phyloP scores from a whole-genome alignment of 768 basidiomycete genomes.

The Trametes punicea region DNA sequence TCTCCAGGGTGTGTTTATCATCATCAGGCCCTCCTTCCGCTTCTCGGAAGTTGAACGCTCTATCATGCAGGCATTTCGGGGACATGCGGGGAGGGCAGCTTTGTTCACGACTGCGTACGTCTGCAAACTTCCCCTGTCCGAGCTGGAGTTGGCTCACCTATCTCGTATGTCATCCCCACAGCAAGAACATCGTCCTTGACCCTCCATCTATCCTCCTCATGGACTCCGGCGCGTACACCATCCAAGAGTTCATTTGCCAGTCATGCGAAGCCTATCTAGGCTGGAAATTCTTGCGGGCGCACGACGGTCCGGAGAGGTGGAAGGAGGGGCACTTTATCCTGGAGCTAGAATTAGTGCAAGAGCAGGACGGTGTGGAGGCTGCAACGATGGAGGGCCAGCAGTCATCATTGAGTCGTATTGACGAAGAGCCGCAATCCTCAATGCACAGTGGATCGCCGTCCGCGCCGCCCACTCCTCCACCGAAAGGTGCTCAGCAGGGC shows the following conservation, averaged over 20 bases:
- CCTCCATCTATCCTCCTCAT: slow-evolving; percentile 53
- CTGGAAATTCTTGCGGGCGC: slow-evolving; percentile 59
- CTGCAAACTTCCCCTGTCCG: neutral
- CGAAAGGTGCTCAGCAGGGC: slow-evolving; percentile 14
- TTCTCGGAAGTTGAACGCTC: neutral
- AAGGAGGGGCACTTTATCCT: slow-evolving; percentile 58
- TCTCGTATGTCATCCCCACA: slow-evolving; percentile 22
- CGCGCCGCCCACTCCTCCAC: slow-evolving; percentile 10
- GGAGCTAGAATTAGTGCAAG: slow-evolving; percentile 39
- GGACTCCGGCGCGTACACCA: slow-evolving; percentile 61
- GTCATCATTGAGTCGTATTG: slow-evolving; percentile 28
- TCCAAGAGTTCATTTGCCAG: slow-evolving; percentile 53
- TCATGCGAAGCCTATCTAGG: slow-evolving; percentile 53
- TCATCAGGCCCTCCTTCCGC: neutral
- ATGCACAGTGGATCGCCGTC: slow-evolving; percentile 6
- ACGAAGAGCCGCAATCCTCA: slow-evolving; percentile 31
- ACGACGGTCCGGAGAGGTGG: slow-evolving; percentile 56
- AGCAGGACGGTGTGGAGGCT: slow-evolving; percentile 32
- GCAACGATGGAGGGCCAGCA: slow-evolving; percentile 36
- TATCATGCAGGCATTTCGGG: slow-evolving; percentile 43
- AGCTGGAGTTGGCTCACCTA: neutral
- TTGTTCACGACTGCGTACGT: slow-evolving; percentile 55
- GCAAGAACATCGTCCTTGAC: slow-evolving; percentile 44
- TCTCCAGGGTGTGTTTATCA: slow-evolving; percentile 22
- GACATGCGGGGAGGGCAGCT: slow-evolving; percentile 56